phyloP scores from a whole-genome alignment of 805 yeast genomes.

The Wickerhamiella slavikovae region DNA sequence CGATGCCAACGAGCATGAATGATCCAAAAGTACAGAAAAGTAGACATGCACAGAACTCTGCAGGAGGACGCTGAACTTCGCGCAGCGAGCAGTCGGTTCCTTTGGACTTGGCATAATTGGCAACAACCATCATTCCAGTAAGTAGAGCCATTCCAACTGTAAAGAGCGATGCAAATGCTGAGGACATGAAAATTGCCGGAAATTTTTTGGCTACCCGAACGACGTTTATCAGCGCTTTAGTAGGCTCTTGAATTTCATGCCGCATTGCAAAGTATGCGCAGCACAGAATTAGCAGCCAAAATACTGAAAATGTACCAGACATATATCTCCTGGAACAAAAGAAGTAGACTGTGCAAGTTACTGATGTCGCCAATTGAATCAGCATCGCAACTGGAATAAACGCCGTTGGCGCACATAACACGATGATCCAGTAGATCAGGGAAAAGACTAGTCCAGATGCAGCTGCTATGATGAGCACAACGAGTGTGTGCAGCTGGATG shows the following conservation, averaged over 20 bases:
- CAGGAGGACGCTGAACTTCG: conserved; percentile 18
- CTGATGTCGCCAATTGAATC: conserved; percentile 41
- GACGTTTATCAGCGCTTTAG: conserved; percentile 45
- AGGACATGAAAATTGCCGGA: conserved; percentile 46
- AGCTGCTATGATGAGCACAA: conserved; percentile 42
- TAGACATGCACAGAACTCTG: conserved; percentile 42
- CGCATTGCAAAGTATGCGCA: conserved; percentile 58
- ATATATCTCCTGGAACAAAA: conserved; percentile 50
- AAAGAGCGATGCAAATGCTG: conserved; percentile 37
- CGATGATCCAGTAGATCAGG: conserved; percentile 31
- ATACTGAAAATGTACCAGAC: conserved; percentile 56
- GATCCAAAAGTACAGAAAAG: conserved; percentile 68
- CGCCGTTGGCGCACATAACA: conserved; percentile 40
- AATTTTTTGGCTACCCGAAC: conserved; percentile 55
- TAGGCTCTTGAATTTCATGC: conserved; percentile 50
- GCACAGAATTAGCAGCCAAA: conserved; percentile 43
- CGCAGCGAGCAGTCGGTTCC: conserved; percentile 22
- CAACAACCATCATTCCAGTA: conserved; percentile 47
- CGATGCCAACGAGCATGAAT: conserved; percentile 62
- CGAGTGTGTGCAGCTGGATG: conserved; percentile 57
- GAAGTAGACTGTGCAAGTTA: conserved; percentile 61
- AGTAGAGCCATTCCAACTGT: conserved; percentile 44
- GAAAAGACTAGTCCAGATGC: conserved; percentile 42
- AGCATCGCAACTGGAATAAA: conserved; percentile 54
- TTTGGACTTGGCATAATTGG: conserved; percentile 60